Evolutionary conservation across 2,329 filamentous ascomycete genomes (phyloP), one percentile per base, ranked within the genome.

Genomic region (Pseudomassariella vexata): DNA sequence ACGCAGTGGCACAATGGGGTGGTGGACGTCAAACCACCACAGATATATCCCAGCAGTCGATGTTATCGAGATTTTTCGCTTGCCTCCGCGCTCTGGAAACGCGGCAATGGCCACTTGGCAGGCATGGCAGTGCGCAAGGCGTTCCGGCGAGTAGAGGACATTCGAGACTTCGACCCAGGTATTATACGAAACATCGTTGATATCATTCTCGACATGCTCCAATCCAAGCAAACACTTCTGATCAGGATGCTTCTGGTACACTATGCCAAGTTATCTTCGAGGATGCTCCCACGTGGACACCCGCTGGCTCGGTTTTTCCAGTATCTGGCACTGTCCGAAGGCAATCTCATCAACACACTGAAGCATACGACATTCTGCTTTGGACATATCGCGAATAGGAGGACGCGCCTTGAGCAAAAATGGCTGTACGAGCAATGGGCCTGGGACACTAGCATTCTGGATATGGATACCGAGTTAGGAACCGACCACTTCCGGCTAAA

Each of bases 401-500:
- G 32, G 7, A 29, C 23, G 25, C 11, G 19, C 12, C 11, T 28
- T 10, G 15, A 14, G 14, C 24, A 24, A 19, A 28, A 34, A 14
- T 34, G 24, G 30, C 26, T 33, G 20, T 34, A 34, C 14, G 32
- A 34, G 16, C 22, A 34, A 12, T 29, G 32, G 32, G 32, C 20
- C 12, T 34, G 32, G 25, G 32, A 34, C 12, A 15, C 32, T 9
- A 34, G 24, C 19, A 15, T 28, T 18, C 22, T 19, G 9, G 19
- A 11, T 16, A 34, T 29, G 4, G 32, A 34, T 17, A 29, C 32
- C 7, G 18, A 28, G 9, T 26, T 26, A 11, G 15, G 19, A 15
- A 20, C 6, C 5, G 23, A 23, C 14, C 19, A 34, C 19, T 18
- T 18, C 14, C 25, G 20, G 10, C 26, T 27, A n/a, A 33, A n/a